These are phyloP conservation scores for Clonostachys byssicola DNA, from an alignment of 2,329 filamentous ascomycete genomes.

Conservation along the genomic window DNA sequence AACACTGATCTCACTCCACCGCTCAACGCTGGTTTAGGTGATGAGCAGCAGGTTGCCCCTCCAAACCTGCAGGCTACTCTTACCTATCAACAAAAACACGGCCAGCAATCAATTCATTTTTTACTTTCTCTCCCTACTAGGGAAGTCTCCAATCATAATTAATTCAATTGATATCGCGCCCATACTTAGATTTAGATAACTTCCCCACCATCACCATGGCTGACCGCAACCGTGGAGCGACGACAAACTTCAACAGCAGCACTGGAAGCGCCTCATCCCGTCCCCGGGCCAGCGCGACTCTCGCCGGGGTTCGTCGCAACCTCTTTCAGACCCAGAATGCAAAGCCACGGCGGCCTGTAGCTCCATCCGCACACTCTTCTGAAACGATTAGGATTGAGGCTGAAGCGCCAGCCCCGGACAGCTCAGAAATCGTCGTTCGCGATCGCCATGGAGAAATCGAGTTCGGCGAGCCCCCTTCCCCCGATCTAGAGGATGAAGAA, in stretches of 20 bases:
- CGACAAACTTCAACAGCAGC: slow-evolving; percentile 1
- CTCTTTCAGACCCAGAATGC: slow-evolving; percentile 51
- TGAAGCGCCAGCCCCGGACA: slow-evolving; percentile 28
- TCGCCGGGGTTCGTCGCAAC: slow-evolving; percentile 30
- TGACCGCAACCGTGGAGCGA: slow-evolving; percentile 2
- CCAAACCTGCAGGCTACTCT: too few species aligned
- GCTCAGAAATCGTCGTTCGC: slow-evolving; percentile 57
- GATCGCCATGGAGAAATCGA: slow-evolving; percentile 60
- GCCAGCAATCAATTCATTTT: too few species aligned
- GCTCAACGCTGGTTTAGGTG: too few species aligned
- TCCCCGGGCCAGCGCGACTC: slow-evolving; percentile 4
- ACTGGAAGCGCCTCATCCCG: not conserved
- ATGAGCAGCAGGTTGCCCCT: too few species aligned
- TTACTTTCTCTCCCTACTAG: too few species aligned
- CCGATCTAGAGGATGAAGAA: slow-evolving; percentile 48
- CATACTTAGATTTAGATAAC: not conserved
- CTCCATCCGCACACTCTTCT: not conserved
- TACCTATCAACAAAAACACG: too few species aligned
- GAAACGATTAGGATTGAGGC: slow-evolving; percentile 46
- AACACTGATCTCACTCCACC: too few species aligned
- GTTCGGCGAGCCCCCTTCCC: slow-evolving; percentile 51
- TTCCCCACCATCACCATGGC: not conserved
- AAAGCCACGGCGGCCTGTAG: not conserved
- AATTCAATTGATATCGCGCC: too few species aligned
- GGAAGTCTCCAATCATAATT: too few species aligned